Conservation (phyloP, 164 flowering plant genomes). For the Taxillus chinensis region DNA sequence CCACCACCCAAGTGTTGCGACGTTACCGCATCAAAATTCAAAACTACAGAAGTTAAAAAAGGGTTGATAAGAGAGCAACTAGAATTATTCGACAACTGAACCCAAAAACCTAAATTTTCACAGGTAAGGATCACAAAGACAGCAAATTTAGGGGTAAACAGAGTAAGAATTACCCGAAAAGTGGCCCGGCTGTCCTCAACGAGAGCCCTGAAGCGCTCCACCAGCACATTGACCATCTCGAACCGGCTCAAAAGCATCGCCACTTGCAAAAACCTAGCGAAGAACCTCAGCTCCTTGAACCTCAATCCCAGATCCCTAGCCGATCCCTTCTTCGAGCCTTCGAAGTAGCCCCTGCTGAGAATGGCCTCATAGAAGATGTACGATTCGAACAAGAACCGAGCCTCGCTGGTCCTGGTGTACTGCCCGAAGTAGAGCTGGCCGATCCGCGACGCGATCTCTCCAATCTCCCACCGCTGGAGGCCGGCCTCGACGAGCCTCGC, state of each 20-base stretch:
- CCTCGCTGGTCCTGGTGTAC: slow-evolving; percentile 82
- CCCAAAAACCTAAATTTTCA: not conserved
- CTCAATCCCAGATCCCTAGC: slow-evolving; percentile 49
- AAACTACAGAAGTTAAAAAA: no score
- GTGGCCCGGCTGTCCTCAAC: slow-evolving; percentile 54
- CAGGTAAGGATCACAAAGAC: not conserved
- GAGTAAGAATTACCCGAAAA: slow-evolving; percentile 42
- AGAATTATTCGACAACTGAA: not conserved
- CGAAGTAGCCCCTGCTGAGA: slow-evolving; percentile 58
- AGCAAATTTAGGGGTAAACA: not conserved
- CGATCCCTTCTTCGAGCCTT: slow-evolving; percentile 25
- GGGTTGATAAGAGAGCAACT: not conserved
- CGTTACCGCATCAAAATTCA: no score
- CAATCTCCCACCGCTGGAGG: slow-evolving; percentile 87
- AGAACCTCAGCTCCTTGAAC: slow-evolving; percentile 84
- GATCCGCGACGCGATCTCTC: slow-evolving; percentile 96
- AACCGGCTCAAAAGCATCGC: slow-evolving; percentile 56
- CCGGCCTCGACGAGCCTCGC: slow-evolving; percentile 56
- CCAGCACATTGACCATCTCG: slow-evolving; percentile 46
- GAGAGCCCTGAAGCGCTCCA: slow-evolving; percentile 47
- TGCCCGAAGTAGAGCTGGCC: slow-evolving; percentile 90
- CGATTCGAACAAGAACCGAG: slow-evolving; percentile 66
- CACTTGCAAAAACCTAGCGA: slow-evolving; percentile 81
- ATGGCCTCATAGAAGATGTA: slow-evolving; percentile 91
- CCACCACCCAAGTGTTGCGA: no score